Evolutionary conservation across 1,284 basidiomycete genomes (phyloP), one percentile per base, ranked within the genome.

Genomic region (Papiliotrema laurentii): DNA sequence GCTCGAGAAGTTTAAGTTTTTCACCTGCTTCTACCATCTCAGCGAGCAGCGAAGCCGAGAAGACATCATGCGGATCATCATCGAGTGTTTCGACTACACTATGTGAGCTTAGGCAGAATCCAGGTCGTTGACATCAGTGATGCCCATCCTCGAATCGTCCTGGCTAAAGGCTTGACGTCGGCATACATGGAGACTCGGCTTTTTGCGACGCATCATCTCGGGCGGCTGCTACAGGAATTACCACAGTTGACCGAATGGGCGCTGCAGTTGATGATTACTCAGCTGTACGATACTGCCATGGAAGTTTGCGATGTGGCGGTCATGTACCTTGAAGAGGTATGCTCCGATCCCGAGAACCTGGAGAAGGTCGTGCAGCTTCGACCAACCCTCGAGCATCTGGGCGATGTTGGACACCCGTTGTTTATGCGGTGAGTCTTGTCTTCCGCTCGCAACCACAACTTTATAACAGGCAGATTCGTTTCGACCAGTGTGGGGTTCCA

Each of bases 291-390:
- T 66, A 86, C 90, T 2, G 81, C 86, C 0, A 79, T 84, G 21
- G 89, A 92, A 64, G 91, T 98, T 5, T 88, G 89, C 60, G 85
- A 91, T 72, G 79, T 88, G 52, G 92, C 94, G 1, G 88, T 94
- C 18, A 83, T 84, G 51, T 87, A 87, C 59, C 78, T 98, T 5
- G 87, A 94, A 68, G 88, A 90, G 59, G 90, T 85, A 0, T 98
- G 94, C 66, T 84, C 88, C 56, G 82, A 85, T 18, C 83, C 84
- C 54, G 84, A 86, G 35, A 82, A 89, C 18, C 78, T 98, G 28
- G 86, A 94, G 64, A 80, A 88, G 51, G 90, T 98, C 2, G 92
- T 99, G 1, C 84, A 89, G 64, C 87, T 97, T 83, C 85, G 91
- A 55, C 96, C 96, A 0, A 89, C 86, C 1, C 79, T 97, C 69